phyloP scores from a whole-genome alignment of 1,284 basidiomycete species.

The Fomitiporia mediterranea region DNA sequence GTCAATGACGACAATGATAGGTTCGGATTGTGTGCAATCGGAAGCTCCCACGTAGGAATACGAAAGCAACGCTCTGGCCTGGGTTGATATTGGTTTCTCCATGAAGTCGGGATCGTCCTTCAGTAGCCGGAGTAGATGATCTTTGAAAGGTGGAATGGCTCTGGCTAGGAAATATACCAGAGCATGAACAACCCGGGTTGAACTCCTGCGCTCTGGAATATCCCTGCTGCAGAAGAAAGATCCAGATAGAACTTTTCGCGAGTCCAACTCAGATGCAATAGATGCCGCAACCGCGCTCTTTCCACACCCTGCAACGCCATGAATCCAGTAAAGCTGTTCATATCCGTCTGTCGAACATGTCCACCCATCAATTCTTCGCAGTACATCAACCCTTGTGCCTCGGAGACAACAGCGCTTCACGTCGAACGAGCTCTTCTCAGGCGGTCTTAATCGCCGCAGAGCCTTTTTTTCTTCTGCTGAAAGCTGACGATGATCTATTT shows the following conservation, averaged over 20 bases:
- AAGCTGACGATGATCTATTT: too few relatives aligned
- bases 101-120: not conserved
- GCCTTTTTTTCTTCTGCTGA: too few relatives aligned
- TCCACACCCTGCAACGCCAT: too few relatives aligned
- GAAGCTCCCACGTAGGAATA: too few relatives aligned
- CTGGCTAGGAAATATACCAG: not conserved
- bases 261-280: not conserved
- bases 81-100: not conserved
- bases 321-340: slow-evolving; percentile 4
- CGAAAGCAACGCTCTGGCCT: not conserved
- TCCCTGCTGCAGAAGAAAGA: too few relatives aligned
- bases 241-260: not conserved
- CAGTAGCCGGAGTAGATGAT: too few relatives aligned
- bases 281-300: slow-evolving; percentile 12
- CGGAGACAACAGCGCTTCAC: not conserved
- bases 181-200: not conserved
- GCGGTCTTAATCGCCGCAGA: too few relatives aligned
- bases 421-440: too few relatives aligned
- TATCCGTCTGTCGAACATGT: not conserved
- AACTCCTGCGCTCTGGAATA: not conserved
- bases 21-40: too few relatives aligned
- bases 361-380: not conserved
- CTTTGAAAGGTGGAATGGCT: not conserved
- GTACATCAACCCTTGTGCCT: not conserved
- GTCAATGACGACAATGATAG: not conserved